Evolutionary conservation across 2,329 filamentous ascomycete species (phyloP).

Genomic region (Trichophyton verrucosum): DNA sequence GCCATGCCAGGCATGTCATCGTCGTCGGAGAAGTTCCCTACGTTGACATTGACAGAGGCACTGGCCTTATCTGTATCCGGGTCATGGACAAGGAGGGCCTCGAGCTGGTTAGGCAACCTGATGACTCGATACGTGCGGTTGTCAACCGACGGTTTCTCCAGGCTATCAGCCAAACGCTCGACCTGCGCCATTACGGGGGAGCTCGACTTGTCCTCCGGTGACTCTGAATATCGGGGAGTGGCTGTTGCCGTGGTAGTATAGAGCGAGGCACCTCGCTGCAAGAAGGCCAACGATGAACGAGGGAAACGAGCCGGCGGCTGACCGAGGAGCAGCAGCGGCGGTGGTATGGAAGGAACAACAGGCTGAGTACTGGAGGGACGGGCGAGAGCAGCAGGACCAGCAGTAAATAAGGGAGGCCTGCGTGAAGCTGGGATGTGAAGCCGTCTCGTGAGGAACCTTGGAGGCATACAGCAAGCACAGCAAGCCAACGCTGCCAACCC

Average conservation of each 20-base stretch:
- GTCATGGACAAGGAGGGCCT: slow-evolving; percentile 87
- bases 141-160: slow-evolving; percentile 77
- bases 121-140: slow-evolving; percentile 81
- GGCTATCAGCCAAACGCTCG: slow-evolving; percentile 49
- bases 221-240: background rate
- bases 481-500: background rate
- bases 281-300: background rate
- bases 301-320: background rate
- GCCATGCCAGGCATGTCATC: slow-evolving; percentile 88
- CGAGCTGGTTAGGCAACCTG: slow-evolving; percentile 70
- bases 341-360: background rate
- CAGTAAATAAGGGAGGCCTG: slow-evolving; percentile 1
- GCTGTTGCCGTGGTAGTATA: background rate
- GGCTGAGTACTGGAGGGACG: background rate
- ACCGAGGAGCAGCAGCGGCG: background rate
- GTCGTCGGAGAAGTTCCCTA: slow-evolving; percentile 88
- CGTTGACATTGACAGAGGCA: slow-evolving; percentile 87
- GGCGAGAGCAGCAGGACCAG: background rate
- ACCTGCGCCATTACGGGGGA: slow-evolving; percentile 21
- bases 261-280: background rate
- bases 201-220: background rate
- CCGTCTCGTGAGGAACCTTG: slow-evolving; percentile 10
- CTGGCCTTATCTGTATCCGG: slow-evolving; percentile 93
- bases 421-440: slow-evolving; percentile 1
- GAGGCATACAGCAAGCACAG: slow-evolving; percentile 11